phyloP scores from a whole-genome alignment of 495 filamentous ascomycete genomes.

The Pseudoneurospora amorphoporcata region DNA sequence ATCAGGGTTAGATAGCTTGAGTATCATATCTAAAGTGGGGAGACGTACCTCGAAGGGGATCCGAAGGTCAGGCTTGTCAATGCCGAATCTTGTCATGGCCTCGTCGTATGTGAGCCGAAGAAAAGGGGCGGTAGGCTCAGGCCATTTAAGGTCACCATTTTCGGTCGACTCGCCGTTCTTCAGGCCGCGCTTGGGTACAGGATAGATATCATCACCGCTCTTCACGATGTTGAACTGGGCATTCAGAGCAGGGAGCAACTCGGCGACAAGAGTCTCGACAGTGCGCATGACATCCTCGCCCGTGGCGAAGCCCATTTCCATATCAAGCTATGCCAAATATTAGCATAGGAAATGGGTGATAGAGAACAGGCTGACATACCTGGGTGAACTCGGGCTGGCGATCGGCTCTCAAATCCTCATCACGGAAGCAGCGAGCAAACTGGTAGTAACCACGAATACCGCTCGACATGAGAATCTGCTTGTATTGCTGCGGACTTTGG shows the following conservation, averaged over 20 bases:
- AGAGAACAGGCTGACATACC: conserved; percentile 29
- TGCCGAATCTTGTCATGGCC: conserved; percentile 73
- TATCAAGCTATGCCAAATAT: conserved; percentile 53
- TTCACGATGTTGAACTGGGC: conserved; percentile 17
- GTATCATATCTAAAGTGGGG: neutral
- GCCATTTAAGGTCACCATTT: conserved; percentile 2
- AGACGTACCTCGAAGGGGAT: conserved; percentile 36
- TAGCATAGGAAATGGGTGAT: conserved; percentile 1
- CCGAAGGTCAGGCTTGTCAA: conserved; percentile 85
- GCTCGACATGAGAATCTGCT: conserved; percentile 93
- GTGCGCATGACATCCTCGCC: conserved; percentile 62
- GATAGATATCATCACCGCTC: conserved; percentile 16
- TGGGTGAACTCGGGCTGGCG: conserved; percentile 97
- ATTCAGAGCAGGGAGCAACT: conserved; percentile 43
- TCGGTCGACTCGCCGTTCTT: neutral
- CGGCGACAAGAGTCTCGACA: conserved; percentile 54
- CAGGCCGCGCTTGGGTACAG: conserved; percentile 5
- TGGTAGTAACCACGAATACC: conserved; percentile 78
- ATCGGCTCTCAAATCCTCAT: conserved; percentile 89
- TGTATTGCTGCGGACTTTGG: conserved; percentile 96
- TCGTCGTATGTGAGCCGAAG: conserved; percentile 54
- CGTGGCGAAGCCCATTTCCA: conserved; percentile 80
- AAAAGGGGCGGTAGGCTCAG: conserved; percentile 8
- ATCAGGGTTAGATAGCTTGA: conserved; percentile 12
- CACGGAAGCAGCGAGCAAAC: conserved; percentile 89